Base-by-base conservation (phyloP, 2,329 filamentous ascomycete genomes). In the Botrytis elliptica region DNA sequence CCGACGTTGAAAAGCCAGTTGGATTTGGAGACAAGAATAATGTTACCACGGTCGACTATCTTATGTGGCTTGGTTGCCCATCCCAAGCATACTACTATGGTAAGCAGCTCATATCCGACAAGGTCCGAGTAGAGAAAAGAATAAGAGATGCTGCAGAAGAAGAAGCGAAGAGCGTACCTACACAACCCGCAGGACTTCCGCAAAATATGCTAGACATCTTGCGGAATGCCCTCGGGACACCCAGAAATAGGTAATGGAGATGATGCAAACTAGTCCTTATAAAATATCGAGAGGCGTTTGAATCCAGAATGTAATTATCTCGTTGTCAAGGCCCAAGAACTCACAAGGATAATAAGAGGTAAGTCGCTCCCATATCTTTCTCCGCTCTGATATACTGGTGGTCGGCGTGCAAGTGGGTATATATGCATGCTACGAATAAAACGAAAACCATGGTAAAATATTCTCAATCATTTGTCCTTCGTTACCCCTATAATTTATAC, bases 11-110 rank as follows among this genome's bases (percentile, higher is more conserved):
- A 22, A 71, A 40, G 42, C 36, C 65, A 14, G 55, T 67, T 25
- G 65, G 46, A 4, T 55, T 55, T 4, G 29, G 3, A 7, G 38
- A 60, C 8, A 12, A 44, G 5, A 18, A 18, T 25, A 4, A 3
- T 20, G 42, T 70, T 25, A 44, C 18, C 25, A 33, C 40, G 4
- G 7, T 60, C 14, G 67, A 59, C n/a, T 57, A 42, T 57, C 38
- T 70, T 2, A 59, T 70, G 67, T 70, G 49, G 67, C 49, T 70
- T 60, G 67, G 67, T 7, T 70, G 67, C 4, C 67, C 49, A 16
- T 20, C 22, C 16, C 52, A 70, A 70, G 67, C 67, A 36, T 57
- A 70, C 38, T 70, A 70, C 16, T 70, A 70, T 18, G 46, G 65
- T 29, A n/a, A 29, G 25, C 0, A 55, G 10, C n/a, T 67, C 5